Percentiles rank a stretch among this genome's conserved stretches.
These are phyloP conservation scores for Priceomyces haplophilus DNA, from an alignment of 805 yeast genomes.

Conservation along the genomic window DNA sequence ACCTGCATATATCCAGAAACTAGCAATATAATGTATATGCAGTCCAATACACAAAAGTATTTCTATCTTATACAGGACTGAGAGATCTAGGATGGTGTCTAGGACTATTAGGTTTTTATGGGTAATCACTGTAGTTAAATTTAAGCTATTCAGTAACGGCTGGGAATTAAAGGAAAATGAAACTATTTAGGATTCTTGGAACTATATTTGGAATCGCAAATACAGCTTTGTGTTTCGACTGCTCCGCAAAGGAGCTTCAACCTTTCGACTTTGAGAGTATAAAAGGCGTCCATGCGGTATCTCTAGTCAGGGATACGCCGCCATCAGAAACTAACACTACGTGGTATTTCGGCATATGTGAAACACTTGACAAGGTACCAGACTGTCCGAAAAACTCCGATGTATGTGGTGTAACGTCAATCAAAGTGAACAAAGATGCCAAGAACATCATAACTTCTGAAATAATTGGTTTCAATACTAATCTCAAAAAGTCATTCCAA, in stretches of 20 bases:
- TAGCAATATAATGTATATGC: too few relatives aligned
- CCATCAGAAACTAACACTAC: constrained; percentile 63
- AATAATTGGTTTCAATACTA: constrained; percentile 55
- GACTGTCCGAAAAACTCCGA: constrained; percentile 71
- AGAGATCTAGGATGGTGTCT: too few relatives aligned
- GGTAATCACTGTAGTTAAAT: too few relatives aligned
- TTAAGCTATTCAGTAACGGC: background rate
- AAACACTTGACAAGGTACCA: constrained; percentile 40
- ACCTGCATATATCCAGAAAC: too few relatives aligned
- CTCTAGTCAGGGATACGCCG: constrained; percentile 58
- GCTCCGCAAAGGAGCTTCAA: constrained; percentile 21
- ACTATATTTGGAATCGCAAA: background rate
- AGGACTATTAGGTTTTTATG: too few relatives aligned
- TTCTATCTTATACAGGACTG: background rate
- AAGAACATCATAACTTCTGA: constrained; percentile 51
- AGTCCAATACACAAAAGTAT: too few relatives aligned
- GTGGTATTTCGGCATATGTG: constrained; percentile 76
- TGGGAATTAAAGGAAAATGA: background rate
- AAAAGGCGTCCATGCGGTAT: constrained; percentile 47
- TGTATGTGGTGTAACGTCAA: constrained; percentile 69
- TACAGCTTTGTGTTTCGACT: background rate
- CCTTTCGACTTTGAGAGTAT: constrained; percentile 45
- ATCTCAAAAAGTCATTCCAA: constrained; percentile 30
- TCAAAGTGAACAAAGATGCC: constrained; percentile 45
- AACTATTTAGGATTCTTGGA: background rate